Evolutionary conservation across 352 stramenopile species (phyloP).

Genomic region (Nothophytophthora sp.): DNA sequence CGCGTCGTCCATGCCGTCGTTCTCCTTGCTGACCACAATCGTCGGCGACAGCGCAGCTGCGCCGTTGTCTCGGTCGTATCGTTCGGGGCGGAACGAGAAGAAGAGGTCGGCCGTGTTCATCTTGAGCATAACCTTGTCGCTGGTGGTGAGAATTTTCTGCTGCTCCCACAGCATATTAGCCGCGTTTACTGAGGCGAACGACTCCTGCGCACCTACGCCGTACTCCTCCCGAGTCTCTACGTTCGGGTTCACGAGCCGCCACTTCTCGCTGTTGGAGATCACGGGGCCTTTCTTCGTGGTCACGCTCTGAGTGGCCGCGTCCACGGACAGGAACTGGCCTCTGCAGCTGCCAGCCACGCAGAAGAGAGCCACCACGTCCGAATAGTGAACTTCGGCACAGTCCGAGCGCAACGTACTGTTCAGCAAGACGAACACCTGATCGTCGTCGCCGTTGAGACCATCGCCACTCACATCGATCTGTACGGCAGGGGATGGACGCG

Average conservation of each 20-base stretch:
- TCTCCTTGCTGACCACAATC: slow-evolving; percentile 50
- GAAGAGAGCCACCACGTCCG: slow-evolving; percentile 77
- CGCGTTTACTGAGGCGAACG: slow-evolving; percentile 42
- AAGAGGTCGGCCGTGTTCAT: slow-evolving; percentile 64
- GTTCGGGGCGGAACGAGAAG: slow-evolving; percentile 34
- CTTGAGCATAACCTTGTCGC: slow-evolving; percentile 75
- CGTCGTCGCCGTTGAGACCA: slow-evolving; percentile 66
- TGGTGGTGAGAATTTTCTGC: slow-evolving; percentile 64
- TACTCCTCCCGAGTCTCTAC: slow-evolving; percentile 20
- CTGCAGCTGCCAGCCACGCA: slow-evolving; percentile 67
- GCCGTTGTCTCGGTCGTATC: slow-evolving; percentile 16
- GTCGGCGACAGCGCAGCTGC: slow-evolving; percentile 1
- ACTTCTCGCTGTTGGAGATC: slow-evolving; percentile 82
- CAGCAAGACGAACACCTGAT: slow-evolving; percentile 80
- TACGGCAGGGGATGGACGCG: slow-evolving; percentile 9
- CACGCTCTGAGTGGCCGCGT: slow-evolving; percentile 53
- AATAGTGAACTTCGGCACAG: slow-evolving; percentile 70
- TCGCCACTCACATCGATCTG: slow-evolving; percentile 62
- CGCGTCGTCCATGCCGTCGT: slow-evolving; percentile 48
- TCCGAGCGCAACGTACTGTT: slow-evolving; percentile 74
- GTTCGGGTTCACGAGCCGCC: slow-evolving; percentile 65
- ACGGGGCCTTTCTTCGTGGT: slow-evolving; percentile 74
- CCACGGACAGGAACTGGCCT: slow-evolving; percentile 74
- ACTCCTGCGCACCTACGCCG: slow-evolving; percentile 27
- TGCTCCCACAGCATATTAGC: slow-evolving; percentile 53